Evolutionary conservation across 2,329 filamentous ascomycete species (phyloP), one percentile per base, ranked within the genome.

Genomic region (Curvularia lunata): DNA sequence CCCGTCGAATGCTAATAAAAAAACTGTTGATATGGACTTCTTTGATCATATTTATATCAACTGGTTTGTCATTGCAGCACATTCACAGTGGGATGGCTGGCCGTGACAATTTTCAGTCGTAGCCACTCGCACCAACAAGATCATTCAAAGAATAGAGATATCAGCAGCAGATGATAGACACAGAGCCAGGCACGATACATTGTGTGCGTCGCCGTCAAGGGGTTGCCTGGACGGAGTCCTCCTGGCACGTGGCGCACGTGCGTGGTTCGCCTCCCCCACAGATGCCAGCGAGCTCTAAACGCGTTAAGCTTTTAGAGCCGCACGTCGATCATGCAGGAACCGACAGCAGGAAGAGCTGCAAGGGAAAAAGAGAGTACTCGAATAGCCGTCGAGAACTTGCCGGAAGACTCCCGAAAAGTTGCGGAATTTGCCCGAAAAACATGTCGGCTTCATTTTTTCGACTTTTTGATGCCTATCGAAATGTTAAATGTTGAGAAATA

Each of bases 281-380:
- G 50, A 66, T 62, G 65, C 61, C 70, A 66, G 61, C 62, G 57
- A 66, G 54, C 57, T 62, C 62, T 65, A 69, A 62, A 54, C 49
- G 54, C 60, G 34, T 66, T 68, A 73, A 75, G 73, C 72, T 70
- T 72, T 74, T 73, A 67, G 62, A 74, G 71, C 70, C 71, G 69
- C 71, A 73, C 67, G 54, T 67, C 71, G 72, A 68, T 71, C 72
- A 73, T 62, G 71, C 56, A 55, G 56, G 52, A 55, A 74, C 73
- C 65, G 63, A 59, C 64, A 59, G 66, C 71, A 70, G 67, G 62
- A 62, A 67, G 62, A 56, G 62, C 52, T 60, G 51, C 54, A 58
- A 61, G 47, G 61, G 34, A 40, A 48, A 54, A 54, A 53, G 57
- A 56, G 58, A 63, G 55, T 49, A 52, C 25, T 61, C 32, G 49